These are phyloP conservation scores for Xylaria sp. DNA, from an alignment of 2,329 filamentous ascomycete genomes.

Conservation along the genomic window DNA sequence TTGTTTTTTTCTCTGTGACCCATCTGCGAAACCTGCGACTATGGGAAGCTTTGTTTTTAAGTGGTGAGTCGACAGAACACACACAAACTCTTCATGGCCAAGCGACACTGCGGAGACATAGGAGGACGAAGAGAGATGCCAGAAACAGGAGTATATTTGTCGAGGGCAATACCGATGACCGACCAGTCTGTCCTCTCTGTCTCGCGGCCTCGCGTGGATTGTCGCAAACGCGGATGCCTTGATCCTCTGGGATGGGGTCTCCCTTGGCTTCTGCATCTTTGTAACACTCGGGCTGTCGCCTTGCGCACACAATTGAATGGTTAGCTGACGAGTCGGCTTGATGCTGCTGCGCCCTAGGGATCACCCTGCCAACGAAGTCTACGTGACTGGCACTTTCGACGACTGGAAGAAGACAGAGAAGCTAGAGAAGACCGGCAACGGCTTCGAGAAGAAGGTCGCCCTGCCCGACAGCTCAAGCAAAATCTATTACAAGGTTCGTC, in stretches of 20 bases:
- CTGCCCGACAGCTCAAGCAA: constrained; percentile 75
- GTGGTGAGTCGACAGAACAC: constrained; percentile 65
- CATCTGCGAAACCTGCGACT: constrained; percentile 39
- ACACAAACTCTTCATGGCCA: neutral
- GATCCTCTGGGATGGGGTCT: constrained; percentile 4
- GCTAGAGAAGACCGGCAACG: constrained; percentile 78
- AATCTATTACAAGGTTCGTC: constrained; percentile 91
- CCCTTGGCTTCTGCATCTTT: constrained; percentile 12
- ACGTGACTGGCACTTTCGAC: constrained; percentile 96
- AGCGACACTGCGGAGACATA: neutral
- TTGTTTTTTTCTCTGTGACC: constrained; percentile 6
- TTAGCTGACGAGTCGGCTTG: constrained; percentile 28
- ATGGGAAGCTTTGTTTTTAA: constrained; percentile 78
- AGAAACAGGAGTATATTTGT: constrained; percentile 6
- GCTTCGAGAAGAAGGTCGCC: constrained; percentile 84
- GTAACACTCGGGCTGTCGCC: constrained; percentile 19
- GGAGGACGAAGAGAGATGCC: neutral
- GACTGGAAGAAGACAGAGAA: constrained; percentile 89
- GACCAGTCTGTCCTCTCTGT: constrained; percentile 19
- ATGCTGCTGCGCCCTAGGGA: constrained; percentile 68
- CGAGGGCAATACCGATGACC: constrained; percentile 1
- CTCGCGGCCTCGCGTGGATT: neutral
- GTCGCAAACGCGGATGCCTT: constrained; percentile 15
- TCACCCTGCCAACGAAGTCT: constrained; percentile 85
- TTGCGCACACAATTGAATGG: constrained; percentile 16